Evolutionary conservation across 768 basidiomycete genomes (phyloP), one percentile per base, ranked within the genome.

Genomic region (Tremella mesenterica): DNA sequence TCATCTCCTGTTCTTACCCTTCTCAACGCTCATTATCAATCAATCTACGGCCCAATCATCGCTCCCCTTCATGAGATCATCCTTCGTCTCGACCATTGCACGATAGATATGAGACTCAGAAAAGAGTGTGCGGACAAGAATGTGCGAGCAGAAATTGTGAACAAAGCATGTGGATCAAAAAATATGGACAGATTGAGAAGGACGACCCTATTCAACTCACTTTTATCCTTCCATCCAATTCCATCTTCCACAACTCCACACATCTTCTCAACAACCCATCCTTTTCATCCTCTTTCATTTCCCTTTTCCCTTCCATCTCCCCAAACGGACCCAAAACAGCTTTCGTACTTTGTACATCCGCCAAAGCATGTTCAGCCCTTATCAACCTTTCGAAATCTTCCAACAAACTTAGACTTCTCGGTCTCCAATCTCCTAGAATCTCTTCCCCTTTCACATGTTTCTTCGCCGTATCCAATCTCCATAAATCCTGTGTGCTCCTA

Each of bases 371-470:
- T 70, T 89, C 86, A 45, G 81, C 85, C 38, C 77, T 79, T 13
- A 84, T 77, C n/a, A 89, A 74, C 53, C 83, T 79, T 44, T 77
- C 77, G 67, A 88, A 86, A 67, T 96, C 93, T 59, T 93, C 84
- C 25, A 99, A 85, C 9, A 90, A 83, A 1, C 85, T 84, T 25
- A 96, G 79, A 8, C 92, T 88, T 41, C 92, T 80, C 39, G 92
- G 83, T 61, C 83, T 85, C 92, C 93, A 97, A 18, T 78, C 72
- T 5, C 80, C 83, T 26, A 97, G 78, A 3, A 78, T 73, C 64
- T 96, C 92, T 70, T 97, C 92, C 7, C 93, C 93, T 41, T 84
- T 80, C 0, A 99, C 91, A 73, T 92, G 96, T 71, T 90, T 92
- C 27, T 88, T 86, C 26, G 87, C 83, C 1, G 93, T 96, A 75